Conservation (phyloP, 495 filamentous ascomycete genomes). For the Penicillium subrubescens region DNA sequence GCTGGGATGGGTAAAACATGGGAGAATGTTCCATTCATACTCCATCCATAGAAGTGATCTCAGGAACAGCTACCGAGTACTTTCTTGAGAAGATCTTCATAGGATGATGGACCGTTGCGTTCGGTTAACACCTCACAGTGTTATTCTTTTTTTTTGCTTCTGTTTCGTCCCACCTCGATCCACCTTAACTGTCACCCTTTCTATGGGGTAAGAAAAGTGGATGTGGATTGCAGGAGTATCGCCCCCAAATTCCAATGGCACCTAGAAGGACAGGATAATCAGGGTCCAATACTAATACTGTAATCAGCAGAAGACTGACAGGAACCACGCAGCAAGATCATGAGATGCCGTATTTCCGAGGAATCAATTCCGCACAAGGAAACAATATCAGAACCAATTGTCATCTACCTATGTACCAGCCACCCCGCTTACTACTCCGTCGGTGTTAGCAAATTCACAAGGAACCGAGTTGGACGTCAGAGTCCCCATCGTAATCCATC, state of each 20-base stretch:
- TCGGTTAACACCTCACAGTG: background rate
- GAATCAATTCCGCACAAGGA: background rate
- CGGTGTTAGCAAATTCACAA: background rate
- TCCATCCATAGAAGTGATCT: background rate
- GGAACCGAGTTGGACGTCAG: background rate
- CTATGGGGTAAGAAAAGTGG: constrained; percentile 11
- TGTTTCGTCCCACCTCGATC: background rate
- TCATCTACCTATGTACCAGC: too few species aligned
- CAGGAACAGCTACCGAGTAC: background rate
- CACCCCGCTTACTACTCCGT: background rate
- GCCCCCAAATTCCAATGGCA: background rate
- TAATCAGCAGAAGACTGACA: background rate
- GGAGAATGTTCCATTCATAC: background rate
- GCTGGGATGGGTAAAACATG: background rate
- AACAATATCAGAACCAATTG: background rate
- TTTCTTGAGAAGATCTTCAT: background rate
- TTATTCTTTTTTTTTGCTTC: background rate
- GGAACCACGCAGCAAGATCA: background rate
- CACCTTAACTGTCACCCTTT: constrained; percentile 19
- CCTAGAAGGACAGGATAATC: background rate
- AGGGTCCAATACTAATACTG: background rate
- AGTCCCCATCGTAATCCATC: background rate
- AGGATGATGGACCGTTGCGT: background rate
- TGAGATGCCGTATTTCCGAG: background rate
- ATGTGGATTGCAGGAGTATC: background rate